These are phyloP conservation scores for Acer yangbiense DNA, from an alignment of 345 rosid species.

Conservation along the genomic window DNA sequence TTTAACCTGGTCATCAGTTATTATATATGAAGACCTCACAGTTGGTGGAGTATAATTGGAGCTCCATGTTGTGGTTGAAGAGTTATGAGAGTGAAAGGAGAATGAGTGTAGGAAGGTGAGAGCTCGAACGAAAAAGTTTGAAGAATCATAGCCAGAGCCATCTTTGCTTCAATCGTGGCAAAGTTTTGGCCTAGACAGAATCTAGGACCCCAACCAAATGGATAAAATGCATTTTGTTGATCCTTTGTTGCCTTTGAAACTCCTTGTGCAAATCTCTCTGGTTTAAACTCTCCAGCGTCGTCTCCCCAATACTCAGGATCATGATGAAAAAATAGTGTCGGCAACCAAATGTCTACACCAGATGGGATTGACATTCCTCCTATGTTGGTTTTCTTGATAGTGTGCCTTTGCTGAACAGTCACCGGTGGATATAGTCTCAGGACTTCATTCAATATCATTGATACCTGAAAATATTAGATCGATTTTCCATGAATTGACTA, in stretches of 20 bases:
- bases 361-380: conserved; percentile 30
- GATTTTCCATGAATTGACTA: neutral
- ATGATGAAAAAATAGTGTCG: conserved; percentile 19
- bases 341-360: conserved; percentile 18
- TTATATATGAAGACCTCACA: conserved; percentile 10
- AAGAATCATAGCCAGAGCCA: conserved; percentile 26
- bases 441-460: conserved; percentile 22
- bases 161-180: conserved; percentile 35
- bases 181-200: conserved; percentile 33
- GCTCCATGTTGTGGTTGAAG: conserved; percentile 31
- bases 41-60: conserved; percentile 22
- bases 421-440: conserved; percentile 28
- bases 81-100: conserved; percentile 17
- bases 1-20: neutral
- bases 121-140: conserved; percentile 26
- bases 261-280: conserved; percentile 33
- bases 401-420: neutral
- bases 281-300: conserved; percentile 34
- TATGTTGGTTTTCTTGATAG: conserved; percentile 9
- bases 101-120: conserved; percentile 29
- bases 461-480: conserved; percentile 4
- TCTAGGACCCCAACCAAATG: conserved; percentile 35
- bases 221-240: conserved; percentile 20
- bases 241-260: conserved; percentile 32
- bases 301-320: conserved; percentile 33